phyloP scores from a whole-genome alignment of 1,284 basidiomycete species.

The Pascua sp. region DNA sequence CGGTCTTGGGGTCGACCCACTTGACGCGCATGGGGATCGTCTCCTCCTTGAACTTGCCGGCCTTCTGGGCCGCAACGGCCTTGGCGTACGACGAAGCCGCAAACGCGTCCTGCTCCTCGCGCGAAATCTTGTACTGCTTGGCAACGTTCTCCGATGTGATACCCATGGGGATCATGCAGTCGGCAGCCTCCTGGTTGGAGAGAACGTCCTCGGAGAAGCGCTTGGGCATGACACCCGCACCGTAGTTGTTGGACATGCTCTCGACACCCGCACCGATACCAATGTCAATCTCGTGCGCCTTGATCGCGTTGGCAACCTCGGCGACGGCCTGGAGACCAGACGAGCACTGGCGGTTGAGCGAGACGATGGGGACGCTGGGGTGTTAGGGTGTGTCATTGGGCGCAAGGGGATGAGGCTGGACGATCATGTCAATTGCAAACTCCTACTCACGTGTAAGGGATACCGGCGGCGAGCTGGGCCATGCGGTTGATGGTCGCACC shows the following conservation, averaged over 20 bases:
- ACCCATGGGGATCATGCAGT: constrained; percentile 91
- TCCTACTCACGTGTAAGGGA: constrained; percentile 66
- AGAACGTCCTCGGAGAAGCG: constrained; percentile 78
- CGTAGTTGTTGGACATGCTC: constrained; percentile 87
- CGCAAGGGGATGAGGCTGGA: too few relatives aligned
- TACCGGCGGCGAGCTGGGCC: constrained; percentile 88
- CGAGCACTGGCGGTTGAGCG: constrained; percentile 93
- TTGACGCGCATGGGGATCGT: constrained; percentile 75
- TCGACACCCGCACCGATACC: constrained; percentile 95
- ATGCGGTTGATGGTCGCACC: constrained; percentile 88
- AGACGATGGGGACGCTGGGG: constrained; percentile 64
- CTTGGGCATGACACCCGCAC: constrained; percentile 65
- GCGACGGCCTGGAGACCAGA: constrained; percentile 84
- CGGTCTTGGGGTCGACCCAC: constrained; percentile 77
- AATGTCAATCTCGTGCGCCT: constrained; percentile 78
- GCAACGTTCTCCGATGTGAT: constrained; percentile 96
- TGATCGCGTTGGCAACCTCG: constrained; percentile 85
- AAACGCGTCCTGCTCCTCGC: constrained; percentile 79
- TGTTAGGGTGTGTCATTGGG: background rate
- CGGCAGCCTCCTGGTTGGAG: constrained; percentile 71
- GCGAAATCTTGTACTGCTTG: constrained; percentile 70
- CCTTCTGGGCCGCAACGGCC: constrained; percentile 79
- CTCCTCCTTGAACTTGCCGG: constrained; percentile 87
- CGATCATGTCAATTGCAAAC: background rate
- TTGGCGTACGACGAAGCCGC: constrained; percentile 78